Conservation (phyloP, 257 asterid species). For the Euphrasia confusa region DNA sequence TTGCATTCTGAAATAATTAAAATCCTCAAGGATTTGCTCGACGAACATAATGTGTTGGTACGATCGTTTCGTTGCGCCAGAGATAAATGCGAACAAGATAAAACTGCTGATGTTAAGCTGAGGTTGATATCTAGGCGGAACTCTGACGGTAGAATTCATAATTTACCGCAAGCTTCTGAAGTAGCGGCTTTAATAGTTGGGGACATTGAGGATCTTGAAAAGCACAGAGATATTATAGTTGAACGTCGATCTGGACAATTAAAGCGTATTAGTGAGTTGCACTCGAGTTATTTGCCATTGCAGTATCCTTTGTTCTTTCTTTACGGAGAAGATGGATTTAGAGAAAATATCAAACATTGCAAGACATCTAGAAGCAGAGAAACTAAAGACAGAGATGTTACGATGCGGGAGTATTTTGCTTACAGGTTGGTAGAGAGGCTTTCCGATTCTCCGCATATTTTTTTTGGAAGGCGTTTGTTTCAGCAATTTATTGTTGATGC, state of each 20-base stretch:
- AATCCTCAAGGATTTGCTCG: not conserved
- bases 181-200: slow-evolving; percentile 11
- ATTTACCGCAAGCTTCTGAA: not conserved
- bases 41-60: not conserved
- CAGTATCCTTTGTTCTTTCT: not conserved
- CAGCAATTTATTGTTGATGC: not conserved
- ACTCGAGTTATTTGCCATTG: not conserved
- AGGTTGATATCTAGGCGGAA: not conserved
- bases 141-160: not conserved
- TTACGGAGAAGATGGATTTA: slow-evolving; percentile 10
- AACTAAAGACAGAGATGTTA: not conserved
- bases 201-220: not conserved
- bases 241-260: not conserved
- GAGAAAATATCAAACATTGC: not conserved
- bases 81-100: too few species aligned
- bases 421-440: not conserved
- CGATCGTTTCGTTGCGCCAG: not conserved
- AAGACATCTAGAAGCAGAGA: not conserved
- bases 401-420: not conserved
- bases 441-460: too few species aligned
- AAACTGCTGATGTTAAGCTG: not conserved
- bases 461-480: not conserved
- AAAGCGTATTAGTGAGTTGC: not conserved
- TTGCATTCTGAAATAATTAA: not conserved
- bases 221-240: not conserved